Percentiles rank a stretch among this genome's conserved stretches.
Conservation (phyloP, 176 grass and related monocot genomes). For the Guadua angustifolia region DNA sequence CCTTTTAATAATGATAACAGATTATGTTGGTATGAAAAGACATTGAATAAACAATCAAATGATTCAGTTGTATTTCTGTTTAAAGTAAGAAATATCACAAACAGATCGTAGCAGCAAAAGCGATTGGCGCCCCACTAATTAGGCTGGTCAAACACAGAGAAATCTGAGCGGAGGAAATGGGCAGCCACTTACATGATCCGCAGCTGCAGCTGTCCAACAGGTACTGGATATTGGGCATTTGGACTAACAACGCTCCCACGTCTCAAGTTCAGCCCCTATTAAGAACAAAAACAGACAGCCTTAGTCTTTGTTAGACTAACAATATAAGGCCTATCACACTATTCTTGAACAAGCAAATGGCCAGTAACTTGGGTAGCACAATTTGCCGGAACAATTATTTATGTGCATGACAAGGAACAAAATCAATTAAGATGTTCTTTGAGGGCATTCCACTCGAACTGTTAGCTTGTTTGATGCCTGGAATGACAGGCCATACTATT, state of each 20-base stretch:
- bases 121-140: slow-evolving; percentile 50
- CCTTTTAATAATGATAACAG: background rate
- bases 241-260: slow-evolving; percentile 35
- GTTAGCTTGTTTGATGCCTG: slow-evolving; percentile 17
- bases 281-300: background rate
- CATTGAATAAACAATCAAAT: slow-evolving; percentile 12
- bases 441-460: background rate
- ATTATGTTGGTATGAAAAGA: background rate
- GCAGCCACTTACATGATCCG: slow-evolving; percentile 42
- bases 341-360: background rate
- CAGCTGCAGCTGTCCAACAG: slow-evolving; percentile 29
- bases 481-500: background rate
- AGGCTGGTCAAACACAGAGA: slow-evolving; percentile 41
- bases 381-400: background rate
- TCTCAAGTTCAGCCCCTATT: slow-evolving; percentile 29
- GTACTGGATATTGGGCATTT: background rate
- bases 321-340: background rate
- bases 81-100: slow-evolving; percentile 1
- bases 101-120: slow-evolving; percentile 14
- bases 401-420: slow-evolving; percentile 1
- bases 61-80: background rate
- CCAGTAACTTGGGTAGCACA: slow-evolving; percentile 8
- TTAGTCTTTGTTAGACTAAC: slow-evolving; percentile 7
- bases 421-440: background rate
- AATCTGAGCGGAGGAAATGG: slow-evolving; percentile 20